phyloP scores from a whole-genome alignment of 2,329 filamentous ascomycete species.

The Scedosporium minutisporum region DNA sequence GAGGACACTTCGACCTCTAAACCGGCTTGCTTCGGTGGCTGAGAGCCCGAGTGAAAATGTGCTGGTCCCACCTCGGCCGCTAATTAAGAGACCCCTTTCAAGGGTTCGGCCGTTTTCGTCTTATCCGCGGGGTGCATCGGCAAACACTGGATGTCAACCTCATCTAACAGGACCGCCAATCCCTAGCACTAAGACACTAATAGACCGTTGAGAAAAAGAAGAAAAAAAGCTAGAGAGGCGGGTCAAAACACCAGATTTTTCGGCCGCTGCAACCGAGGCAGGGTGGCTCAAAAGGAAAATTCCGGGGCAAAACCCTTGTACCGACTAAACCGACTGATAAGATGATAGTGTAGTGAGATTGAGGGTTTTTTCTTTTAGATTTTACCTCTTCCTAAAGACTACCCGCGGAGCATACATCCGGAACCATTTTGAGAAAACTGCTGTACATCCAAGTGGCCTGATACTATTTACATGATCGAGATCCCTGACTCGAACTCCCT shows the following conservation, averaged over 20 bases:
- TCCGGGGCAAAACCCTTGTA: neutral
- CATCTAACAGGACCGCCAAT: neutral
- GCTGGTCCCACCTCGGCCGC: too few species aligned
- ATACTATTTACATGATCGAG: neutral
- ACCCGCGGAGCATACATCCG: neutral
- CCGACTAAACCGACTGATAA: neutral
- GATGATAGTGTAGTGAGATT: neutral
- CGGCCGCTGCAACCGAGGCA: neutral
- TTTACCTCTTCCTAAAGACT: neutral
- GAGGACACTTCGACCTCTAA: too few species aligned
- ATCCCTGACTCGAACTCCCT: neutral
- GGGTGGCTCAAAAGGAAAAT: neutral
- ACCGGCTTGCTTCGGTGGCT: too few species aligned
- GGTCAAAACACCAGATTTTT: neutral
- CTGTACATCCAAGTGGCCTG: neutral
- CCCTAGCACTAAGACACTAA: neutral
- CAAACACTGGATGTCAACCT: neutral
- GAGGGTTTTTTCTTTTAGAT: neutral
- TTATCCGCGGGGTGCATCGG: neutral
- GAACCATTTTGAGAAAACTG: neutral
- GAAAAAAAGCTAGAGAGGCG: neutral
- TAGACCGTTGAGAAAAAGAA: neutral
- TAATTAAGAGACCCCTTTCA: neutral
- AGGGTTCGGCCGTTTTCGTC: neutral
- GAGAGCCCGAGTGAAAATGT: too few species aligned